phyloP scores from a whole-genome alignment of 1,284 basidiomycete species.

The Limonomyces culmigenus region DNA sequence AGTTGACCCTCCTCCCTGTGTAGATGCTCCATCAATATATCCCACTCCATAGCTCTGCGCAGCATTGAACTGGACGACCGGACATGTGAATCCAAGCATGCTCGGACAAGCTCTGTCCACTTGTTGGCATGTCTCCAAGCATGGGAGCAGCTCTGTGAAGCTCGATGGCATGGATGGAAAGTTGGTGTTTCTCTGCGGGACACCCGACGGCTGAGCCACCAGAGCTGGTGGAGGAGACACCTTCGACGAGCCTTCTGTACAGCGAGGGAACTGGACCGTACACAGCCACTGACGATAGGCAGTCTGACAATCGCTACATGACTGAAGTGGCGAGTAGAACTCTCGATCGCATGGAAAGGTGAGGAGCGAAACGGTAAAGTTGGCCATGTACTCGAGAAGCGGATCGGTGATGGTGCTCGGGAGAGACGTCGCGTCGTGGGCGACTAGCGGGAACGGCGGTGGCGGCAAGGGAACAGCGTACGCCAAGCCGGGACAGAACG shows the following conservation, averaged over 20 bases:
- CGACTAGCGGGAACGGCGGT: conserved; percentile 20
- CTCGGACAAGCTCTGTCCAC: conserved; percentile 65
- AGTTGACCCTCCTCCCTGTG: conserved; percentile 26
- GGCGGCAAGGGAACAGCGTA: conserved; percentile 54
- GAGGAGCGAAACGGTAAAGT: conserved; percentile 57
- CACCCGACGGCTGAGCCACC: conserved; percentile 17
- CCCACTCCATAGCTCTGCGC: conserved; percentile 62
- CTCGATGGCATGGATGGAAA: conserved; percentile 24
- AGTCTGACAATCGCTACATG: conserved; percentile 59
- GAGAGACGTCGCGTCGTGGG: conserved; percentile 35
- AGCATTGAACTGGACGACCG: conserved; percentile 44
- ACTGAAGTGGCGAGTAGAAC: conserved; percentile 60
- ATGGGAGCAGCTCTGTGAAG: conserved; percentile 57
- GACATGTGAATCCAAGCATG: conserved; percentile 60
- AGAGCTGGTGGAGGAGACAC: conserved; percentile 8
- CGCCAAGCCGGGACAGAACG: conserved; percentile 55
- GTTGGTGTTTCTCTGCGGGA: conserved; percentile 24
- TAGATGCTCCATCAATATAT: conserved; percentile 38
- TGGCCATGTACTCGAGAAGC: conserved; percentile 42
- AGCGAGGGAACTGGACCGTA: conserved; percentile 53
- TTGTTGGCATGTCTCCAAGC: conserved; percentile 58
- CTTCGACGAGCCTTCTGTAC: conserved; percentile 19
- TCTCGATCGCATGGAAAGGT: conserved; percentile 71
- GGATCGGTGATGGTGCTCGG: conserved; percentile 29
- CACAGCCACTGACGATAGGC: conserved; percentile 75